A percentile compares a stretch with the other conserved stretches of the same genome.
Evolutionary conservation across 2,329 filamentous ascomycete genomes (phyloP).

Genomic region (Pseudogymnoascus sp.): DNA sequence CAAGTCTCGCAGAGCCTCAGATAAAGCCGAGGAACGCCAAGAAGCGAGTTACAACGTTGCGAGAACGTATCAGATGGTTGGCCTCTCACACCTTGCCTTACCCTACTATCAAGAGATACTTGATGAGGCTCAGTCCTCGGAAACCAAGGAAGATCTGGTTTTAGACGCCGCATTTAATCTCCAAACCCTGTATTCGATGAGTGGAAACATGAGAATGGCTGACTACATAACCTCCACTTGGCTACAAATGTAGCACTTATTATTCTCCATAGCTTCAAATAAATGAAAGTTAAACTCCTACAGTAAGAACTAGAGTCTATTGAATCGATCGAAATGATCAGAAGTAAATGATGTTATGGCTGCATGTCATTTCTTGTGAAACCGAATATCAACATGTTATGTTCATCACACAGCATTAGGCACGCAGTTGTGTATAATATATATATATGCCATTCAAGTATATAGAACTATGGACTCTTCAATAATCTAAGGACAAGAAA

Average conservation of each 20-base stretch:
- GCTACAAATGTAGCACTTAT: constrained; percentile 35
- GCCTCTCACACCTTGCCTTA: constrained; percentile 62
- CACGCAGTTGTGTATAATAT: background rate
- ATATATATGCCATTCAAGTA: background rate
- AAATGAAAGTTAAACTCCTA: background rate
- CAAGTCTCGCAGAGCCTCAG: constrained; percentile 40
- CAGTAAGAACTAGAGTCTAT: background rate
- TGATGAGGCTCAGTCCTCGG: constrained; percentile 26
- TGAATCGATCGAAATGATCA: background rate
- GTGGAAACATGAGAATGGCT: constrained; percentile 54
- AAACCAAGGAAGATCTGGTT: constrained; percentile 46
- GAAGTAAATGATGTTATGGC: background rate
- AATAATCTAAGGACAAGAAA: background rate
- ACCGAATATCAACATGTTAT: background rate
- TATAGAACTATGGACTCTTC: background rate
- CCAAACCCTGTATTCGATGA: constrained; percentile 55
- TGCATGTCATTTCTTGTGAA: background rate
- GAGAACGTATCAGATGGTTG: constrained; percentile 66
- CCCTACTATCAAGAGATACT: constrained; percentile 54
- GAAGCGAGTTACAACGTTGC: constrained; percentile 79
- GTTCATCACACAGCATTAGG: background rate
- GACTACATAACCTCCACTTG: constrained; percentile 51
- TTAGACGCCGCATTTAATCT: constrained; percentile 68
- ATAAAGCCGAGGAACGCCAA: constrained; percentile 41
- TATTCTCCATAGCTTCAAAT: background rate